Conservation (phyloP, 352 stramenopile genomes). For the Phytophthora constricta region DNA sequence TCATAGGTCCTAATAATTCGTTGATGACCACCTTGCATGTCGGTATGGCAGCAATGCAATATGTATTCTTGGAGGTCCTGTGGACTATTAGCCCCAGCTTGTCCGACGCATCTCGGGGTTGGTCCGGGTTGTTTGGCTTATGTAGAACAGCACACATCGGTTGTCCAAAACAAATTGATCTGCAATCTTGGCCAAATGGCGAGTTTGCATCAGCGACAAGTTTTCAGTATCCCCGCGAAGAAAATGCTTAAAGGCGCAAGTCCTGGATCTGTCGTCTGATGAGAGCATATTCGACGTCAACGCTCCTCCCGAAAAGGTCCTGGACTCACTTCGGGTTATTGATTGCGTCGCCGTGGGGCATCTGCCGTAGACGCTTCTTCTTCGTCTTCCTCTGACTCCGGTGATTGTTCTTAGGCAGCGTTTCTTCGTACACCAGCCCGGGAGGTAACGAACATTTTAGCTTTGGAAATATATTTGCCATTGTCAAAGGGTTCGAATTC, state of each 20-base stretch:
- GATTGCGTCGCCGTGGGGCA: too few relatives aligned
- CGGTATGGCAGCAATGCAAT: slow-evolving; percentile 1
- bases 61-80: slow-evolving; percentile 3
- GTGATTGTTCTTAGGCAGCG: too few relatives aligned
- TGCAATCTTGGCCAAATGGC: neutral
- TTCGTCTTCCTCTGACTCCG: neutral
- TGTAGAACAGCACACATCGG: slow-evolving; percentile 1
- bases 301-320: neutral
- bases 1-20: slow-evolving; percentile 14
- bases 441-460: too few relatives aligned
- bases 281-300: neutral
- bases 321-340: neutral
- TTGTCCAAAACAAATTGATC: slow-evolving; percentile 8
- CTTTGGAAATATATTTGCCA: too few relatives aligned
- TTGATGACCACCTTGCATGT: slow-evolving; percentile 15
- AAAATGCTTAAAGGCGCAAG: neutral
- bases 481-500: neutral
- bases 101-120: neutral
- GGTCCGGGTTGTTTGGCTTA: neutral
- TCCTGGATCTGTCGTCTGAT: neutral
- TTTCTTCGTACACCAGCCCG: neutral
- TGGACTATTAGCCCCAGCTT: slow-evolving; percentile 2
- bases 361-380: neutral
- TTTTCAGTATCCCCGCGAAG: neutral
- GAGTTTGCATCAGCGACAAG: neutral